Base-by-base conservation (phyloP, 2,329 filamentous ascomycete genomes). In the Diaporthe helianthi region DNA sequence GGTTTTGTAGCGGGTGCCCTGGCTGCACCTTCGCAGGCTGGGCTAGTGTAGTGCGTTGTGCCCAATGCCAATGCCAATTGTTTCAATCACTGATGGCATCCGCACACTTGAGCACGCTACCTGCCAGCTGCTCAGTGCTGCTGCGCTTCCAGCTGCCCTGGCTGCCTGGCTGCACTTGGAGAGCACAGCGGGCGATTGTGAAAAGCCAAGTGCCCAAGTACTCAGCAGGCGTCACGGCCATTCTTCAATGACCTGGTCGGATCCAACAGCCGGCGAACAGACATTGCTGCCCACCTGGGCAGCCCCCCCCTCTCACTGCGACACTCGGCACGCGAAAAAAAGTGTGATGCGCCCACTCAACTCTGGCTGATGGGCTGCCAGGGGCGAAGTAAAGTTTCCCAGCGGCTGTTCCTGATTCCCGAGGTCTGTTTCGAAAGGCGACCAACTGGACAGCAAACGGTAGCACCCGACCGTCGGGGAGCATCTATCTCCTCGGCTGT, bases 401-500 rank as follows among this genome's bases (percentile, higher is more conserved):
- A 31, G 29, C 36, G 31, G 22, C 54, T 51, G 31, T 19, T 55
- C 65, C 65, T 58, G 29, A 12, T 17, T 46, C n/a, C n/a, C n/a
- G n/a, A n/a, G n/a, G n/a, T n/a, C 29, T 58, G 52, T 49, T 67
- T 67, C 65, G 65, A 55, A 47, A 58, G 65, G 41, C 65, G 52
- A 41, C 65, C 65, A 67, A 67, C 52, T 58, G 41, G 65, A 51
- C 44, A 22, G 65, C 24, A 58, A 24, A 67, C 29, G 41, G 65
- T 67, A 58, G 52, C 52, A 67, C 41, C 65, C 65, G 41, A 51
- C 44, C 52, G 44, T n/a, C 31, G 41, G 15, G 24, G 52, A 67
- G 64, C 15, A 49, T n/a, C 53, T 47, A 49, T n/a, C 53, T 47
- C 41, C 4, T 36, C 19, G 41, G 29, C 9, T 47, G 58, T 47